Conservation (phyloP, 176 grass and related monocot species). For the Metroxylon sagu region DNA sequence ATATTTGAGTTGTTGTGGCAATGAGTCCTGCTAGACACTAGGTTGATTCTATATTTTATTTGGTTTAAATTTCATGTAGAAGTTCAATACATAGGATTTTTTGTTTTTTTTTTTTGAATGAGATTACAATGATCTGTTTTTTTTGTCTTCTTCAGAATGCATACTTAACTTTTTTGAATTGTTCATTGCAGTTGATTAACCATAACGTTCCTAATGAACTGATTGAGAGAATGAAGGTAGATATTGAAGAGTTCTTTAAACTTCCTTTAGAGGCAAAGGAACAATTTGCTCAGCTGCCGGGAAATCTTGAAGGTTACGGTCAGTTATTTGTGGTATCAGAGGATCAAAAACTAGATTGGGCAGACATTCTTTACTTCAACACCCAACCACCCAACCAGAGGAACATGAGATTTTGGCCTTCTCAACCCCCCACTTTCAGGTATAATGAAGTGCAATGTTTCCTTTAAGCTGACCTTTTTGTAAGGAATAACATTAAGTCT, state of each 20-base stretch:
- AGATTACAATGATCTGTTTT: neutral
- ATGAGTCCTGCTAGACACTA: too few relatives aligned
- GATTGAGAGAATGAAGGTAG: constrained; percentile 17
- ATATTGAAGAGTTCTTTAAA: constrained; percentile 23
- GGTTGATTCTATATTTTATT: too few relatives aligned
- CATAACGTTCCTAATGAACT: constrained; percentile 11
- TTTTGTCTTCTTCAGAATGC: too few relatives aligned
- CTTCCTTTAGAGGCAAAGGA: constrained; percentile 29
- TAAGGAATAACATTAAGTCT: too few relatives aligned
- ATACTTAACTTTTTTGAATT: too few relatives aligned
- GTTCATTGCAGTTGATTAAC: constrained; percentile 23
- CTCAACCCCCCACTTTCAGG: constrained; percentile 23
- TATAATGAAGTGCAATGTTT: neutral
- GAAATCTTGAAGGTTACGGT: constrained; percentile 28
- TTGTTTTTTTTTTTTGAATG: neutral
- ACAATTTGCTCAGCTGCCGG: constrained; percentile 12
- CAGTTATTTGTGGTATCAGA: constrained; percentile 32
- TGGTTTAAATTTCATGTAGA: too few relatives aligned
- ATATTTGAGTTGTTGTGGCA: too few relatives aligned
- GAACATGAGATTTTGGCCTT: constrained; percentile 18
- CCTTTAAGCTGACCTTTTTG: too few relatives aligned
- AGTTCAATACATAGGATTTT: neutral
- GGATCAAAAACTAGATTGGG: constrained; percentile 38
- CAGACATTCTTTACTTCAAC: constrained; percentile 27
- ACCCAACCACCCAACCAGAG: constrained; percentile 6